phyloP scores from a whole-genome alignment of 345 rosid genomes.

The Heritiera littoralis region DNA sequence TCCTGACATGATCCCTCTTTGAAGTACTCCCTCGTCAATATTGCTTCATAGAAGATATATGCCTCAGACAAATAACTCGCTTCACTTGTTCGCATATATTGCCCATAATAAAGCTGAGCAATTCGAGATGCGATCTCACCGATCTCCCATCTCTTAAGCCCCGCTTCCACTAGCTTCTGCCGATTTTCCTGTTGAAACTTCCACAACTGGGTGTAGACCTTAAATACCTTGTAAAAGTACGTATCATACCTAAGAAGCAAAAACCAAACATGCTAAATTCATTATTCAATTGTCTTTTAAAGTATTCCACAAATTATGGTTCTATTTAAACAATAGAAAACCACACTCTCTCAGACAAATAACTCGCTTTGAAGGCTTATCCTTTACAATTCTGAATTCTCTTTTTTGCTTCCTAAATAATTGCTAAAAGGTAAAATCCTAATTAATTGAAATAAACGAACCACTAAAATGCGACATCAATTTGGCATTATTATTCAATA shows the following conservation, averaged over 20 bases:
- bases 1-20: slow-evolving; percentile 83
- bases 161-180: slow-evolving; percentile 85
- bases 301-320: neutral
- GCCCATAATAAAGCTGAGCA: slow-evolving; percentile 92
- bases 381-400: neutral
- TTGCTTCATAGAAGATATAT: slow-evolving; percentile 85
- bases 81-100: slow-evolving; percentile 90
- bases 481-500: neutral
- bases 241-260: slow-evolving; percentile 66
- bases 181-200: slow-evolving; percentile 96
- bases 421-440: slow-evolving; percentile 6
- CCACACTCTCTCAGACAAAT: neutral
- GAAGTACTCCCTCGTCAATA: slow-evolving; percentile 81
- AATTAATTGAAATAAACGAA: neutral
- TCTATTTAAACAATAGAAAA: neutral
- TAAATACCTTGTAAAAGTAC: slow-evolving; percentile 93
- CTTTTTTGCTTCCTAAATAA: neutral
- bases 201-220: slow-evolving; percentile 95
- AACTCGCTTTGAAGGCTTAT: neutral
- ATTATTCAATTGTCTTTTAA: neutral
- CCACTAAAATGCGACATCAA: neutral
- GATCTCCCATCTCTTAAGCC: slow-evolving; percentile 96
- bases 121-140: slow-evolving; percentile 96
- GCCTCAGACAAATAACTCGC: slow-evolving; percentile 77
- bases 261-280: slow-evolving; percentile 3